Percentiles rank a stretch among this genome's conserved stretches.
Evolutionary conservation across 1,284 basidiomycete species (phyloP).

Genomic region (Earliella scabrosa): DNA sequence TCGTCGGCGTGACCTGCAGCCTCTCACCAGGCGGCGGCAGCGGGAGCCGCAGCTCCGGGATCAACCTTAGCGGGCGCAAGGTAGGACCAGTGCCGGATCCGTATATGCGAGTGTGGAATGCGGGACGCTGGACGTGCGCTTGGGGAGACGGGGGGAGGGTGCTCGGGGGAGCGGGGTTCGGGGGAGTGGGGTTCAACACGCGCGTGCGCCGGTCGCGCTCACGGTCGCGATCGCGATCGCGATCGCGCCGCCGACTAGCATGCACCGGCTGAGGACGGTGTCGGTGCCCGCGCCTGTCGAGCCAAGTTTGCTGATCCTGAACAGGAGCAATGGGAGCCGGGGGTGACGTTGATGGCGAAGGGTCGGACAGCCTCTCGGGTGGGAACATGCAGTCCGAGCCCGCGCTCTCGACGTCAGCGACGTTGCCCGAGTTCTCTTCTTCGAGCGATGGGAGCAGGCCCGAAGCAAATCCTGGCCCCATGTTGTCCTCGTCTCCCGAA

Average conservation of each 20-base stretch:
- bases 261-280: too few species aligned
- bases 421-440: conserved; percentile 12
- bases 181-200: neutral
- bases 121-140: too few species aligned
- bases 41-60: neutral
- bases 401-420: conserved; percentile 17
- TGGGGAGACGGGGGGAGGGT: too few species aligned
- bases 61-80: neutral
- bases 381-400: neutral
- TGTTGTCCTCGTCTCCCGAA: conserved; percentile 3
- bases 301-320: conserved; percentile 4
- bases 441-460: neutral
- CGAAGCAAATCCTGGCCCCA: neutral
- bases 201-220: conserved; percentile 10
- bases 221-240: conserved; percentile 10
- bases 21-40: conserved; percentile 7
- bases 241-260: conserved; percentile 2
- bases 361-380: neutral
- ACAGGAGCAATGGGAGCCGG: neutral
- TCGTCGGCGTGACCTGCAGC: neutral
- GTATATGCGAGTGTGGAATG: too few species aligned
- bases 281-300: conserved; percentile 6
- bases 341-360: neutral
- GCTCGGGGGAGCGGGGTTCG: neutral
- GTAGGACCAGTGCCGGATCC: too few species aligned